Base-by-base conservation (phyloP, 805 yeast species). In the Saccharomycopsis selenospora region DNA sequence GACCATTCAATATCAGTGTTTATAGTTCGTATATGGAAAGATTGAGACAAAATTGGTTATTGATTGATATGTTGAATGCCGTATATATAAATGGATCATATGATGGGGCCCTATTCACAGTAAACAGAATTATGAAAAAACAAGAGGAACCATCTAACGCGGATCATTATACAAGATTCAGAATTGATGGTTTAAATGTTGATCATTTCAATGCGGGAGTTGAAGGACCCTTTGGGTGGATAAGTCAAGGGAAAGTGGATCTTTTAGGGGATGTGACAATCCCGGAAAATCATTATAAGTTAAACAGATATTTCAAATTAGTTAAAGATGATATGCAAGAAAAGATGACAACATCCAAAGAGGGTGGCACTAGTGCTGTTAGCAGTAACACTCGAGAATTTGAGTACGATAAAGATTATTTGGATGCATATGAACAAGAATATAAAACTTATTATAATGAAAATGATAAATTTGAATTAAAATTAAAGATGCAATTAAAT, bases 171-270 rank as follows among this genome's bases (percentile, higher is more conserved):
- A 4, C 70, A 72, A 71, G 96, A 40, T 72, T 88, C 53, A 69
- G 98, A 44, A 82, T 90, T 30, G 98, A 93, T 61, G 80, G 88
- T 25, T 75, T 93, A 48, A 82, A 80, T 59, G 76, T 93, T 33
- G 95, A 91, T 56, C 98, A 93, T 65, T 66, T 93, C 50, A 93
- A 93, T 61, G 77, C 86, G 1, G 98, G 97, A 0, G 75, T 86
- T 49, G 80, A 81, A 47, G 99, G 99, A 0, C 96, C 98, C 10
- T 88, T 93, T 65, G 97, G 98, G 4, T 93, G 99, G 99, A 91
- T 93, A 48, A 80, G 87, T 4, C 75, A 77, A 53, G 99, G 99
- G 11, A 80, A 80, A 45, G 98, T 91, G 20, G 97, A 93, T 64
- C 82, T 93, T 81, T 68, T 87, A 54, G 97, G 96, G 5, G 97